Evolutionary conservation across 805 yeast species (phyloP).

Genomic region (Wickerhamia fluorescens): DNA sequence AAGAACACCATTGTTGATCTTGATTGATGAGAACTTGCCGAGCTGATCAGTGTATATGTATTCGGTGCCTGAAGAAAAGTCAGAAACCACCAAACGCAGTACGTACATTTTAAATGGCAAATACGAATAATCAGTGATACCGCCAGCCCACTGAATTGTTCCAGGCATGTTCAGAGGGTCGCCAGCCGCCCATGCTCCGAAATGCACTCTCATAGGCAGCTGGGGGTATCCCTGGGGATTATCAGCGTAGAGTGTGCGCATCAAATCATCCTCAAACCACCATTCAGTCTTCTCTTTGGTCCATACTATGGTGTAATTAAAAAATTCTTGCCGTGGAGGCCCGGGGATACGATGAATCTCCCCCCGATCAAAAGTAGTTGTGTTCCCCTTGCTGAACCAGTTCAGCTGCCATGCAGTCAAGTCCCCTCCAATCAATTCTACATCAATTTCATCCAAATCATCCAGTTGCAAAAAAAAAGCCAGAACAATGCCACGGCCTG

Average conservation of each 20-base stretch:
- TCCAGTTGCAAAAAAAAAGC: slow-evolving; percentile 76
- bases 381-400: slow-evolving; percentile 75
- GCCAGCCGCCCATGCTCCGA: slow-evolving; percentile 83
- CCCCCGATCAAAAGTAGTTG: slow-evolving; percentile 76
- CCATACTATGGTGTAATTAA: slow-evolving; percentile 86
- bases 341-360: slow-evolving; percentile 50
- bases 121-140: slow-evolving; percentile 52
- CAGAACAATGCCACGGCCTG: slow-evolving; percentile 77
- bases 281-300: slow-evolving; percentile 56
- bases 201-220: slow-evolving; percentile 70
- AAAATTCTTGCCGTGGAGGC: slow-evolving; percentile 52
- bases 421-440: slow-evolving; percentile 85
- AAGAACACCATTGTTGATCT: slow-evolving; percentile 50
- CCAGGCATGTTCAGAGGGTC: slow-evolving; percentile 58
- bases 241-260: slow-evolving; percentile 54
- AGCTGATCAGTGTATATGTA: slow-evolving; percentile 44
- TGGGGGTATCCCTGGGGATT: slow-evolving; percentile 75
- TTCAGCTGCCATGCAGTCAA: slow-evolving; percentile 67
- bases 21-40: slow-evolving; percentile 56
- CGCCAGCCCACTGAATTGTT: slow-evolving; percentile 82
- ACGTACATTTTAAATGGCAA: slow-evolving; percentile 69
- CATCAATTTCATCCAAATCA: slow-evolving; percentile 83
- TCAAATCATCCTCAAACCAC: slow-evolving; percentile 62
- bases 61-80: slow-evolving; percentile 55
- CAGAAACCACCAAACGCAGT: slow-evolving; percentile 53